Percentiles rank a stretch among this genome's conserved stretches.
These are phyloP conservation scores for Rhazya stricta DNA, from an alignment of 257 asterid genomes.

Conservation along the genomic window DNA sequence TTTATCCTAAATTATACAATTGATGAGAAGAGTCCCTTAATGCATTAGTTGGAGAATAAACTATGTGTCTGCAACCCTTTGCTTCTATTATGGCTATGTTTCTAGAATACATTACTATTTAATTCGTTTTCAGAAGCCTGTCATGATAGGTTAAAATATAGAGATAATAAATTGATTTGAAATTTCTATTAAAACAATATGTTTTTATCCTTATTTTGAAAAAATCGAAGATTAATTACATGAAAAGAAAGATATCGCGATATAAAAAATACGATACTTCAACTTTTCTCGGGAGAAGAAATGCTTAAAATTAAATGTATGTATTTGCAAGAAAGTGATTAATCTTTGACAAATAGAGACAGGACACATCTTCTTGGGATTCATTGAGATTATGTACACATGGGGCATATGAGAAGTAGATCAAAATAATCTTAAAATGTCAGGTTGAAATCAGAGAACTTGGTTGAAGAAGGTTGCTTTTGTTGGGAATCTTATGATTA, in stretches of 20 bases:
- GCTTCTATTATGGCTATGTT: neutral
- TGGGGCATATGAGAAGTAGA: conserved; percentile 15
- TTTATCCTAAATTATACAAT: neutral
- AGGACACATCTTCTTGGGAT: conserved; percentile 63
- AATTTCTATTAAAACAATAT: no score
- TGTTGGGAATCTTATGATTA: neutral
- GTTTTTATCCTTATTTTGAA: no score
- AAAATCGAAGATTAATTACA: no score
- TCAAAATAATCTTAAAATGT: conserved; percentile 7
- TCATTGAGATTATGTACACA: conserved; percentile 42
- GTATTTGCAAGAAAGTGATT: conserved; percentile 10
- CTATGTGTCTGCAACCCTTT: neutral
- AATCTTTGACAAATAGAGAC: neutral
- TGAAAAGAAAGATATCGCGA: no score
- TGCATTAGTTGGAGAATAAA: neutral
- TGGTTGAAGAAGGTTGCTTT: conserved; percentile 3
- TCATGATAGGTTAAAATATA: no score
- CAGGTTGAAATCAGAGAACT: conserved; percentile 4
- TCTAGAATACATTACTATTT: no score
- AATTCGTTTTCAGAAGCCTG: no score
- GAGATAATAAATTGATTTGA: no score
- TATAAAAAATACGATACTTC: no score
- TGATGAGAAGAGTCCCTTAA: neutral
- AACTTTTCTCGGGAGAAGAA: no score
- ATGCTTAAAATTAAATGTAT: neutral